These are phyloP conservation scores for Scleroderma bovista DNA, from an alignment of 768 basidiomycete genomes.

Conservation along the genomic window DNA sequence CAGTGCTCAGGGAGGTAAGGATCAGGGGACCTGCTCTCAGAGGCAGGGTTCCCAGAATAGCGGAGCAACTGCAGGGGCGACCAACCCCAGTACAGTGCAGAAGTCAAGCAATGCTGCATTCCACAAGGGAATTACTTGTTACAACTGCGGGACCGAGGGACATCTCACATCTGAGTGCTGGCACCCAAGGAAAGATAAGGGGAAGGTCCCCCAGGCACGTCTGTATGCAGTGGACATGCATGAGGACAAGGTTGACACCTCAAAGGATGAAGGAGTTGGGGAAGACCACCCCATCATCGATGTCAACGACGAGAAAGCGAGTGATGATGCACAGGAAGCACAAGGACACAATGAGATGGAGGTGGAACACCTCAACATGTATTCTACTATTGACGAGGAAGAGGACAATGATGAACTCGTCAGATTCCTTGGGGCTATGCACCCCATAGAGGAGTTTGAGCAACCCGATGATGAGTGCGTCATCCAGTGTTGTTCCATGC, in stretches of 20 bases:
- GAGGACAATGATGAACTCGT: background rate
- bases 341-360: background rate
- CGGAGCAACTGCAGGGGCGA: too few species aligned
- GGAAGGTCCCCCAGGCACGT: background rate
- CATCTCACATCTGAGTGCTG: too few species aligned
- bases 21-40: too few species aligned
- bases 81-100: too few species aligned
- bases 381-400: background rate
- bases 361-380: background rate
- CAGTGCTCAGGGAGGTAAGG: background rate
- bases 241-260: background rate
- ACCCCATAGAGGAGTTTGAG: background rate
- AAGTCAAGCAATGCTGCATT: background rate
- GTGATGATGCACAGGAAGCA: background rate
- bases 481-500: background rate
- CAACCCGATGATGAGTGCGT: background rate
- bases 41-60: too few species aligned
- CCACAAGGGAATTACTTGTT: background rate
- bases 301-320: background rate
- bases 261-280: background rate
- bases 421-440: background rate
- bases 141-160: background rate
- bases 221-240: background rate
- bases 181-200: background rate
- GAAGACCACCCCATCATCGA: background rate